Percentiles rank a stretch among this genome's conserved stretches.
Conservation (phyloP, 768 basidiomycete species). For the Pleurotus cornucopiae region DNA sequence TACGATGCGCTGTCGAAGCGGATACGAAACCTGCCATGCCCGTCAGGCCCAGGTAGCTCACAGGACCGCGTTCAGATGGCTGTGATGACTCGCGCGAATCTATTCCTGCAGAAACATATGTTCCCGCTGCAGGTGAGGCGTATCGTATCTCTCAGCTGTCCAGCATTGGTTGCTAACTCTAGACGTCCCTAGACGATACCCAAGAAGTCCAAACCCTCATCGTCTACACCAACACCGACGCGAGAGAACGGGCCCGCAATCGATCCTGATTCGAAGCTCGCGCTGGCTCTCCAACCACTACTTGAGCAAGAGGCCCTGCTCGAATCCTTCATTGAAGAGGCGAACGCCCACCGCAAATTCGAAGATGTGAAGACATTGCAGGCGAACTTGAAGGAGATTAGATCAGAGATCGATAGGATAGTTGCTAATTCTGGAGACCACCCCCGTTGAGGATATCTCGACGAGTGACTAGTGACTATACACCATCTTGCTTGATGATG, state of each 20-base stretch:
- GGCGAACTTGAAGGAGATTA: constrained; percentile 76
- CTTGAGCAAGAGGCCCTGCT: constrained; percentile 93
- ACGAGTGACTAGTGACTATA: too few species aligned
- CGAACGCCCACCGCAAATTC: constrained; percentile 86
- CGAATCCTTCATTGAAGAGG: constrained; percentile 87
- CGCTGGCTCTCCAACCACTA: constrained; percentile 76
- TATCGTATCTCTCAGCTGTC: background rate
- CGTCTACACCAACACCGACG: constrained; percentile 5
- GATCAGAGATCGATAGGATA: constrained; percentile 76
- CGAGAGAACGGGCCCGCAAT: constrained; percentile 25
- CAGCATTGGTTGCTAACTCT: background rate
- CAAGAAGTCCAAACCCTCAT: constrained; percentile 26
- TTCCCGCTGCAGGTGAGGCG: constrained; percentile 67
- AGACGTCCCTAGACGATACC: constrained; percentile 38
- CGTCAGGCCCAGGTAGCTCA: constrained; percentile 57
- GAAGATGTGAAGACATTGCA: constrained; percentile 90
- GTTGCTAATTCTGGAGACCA: constrained; percentile 24
- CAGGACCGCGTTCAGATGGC: constrained; percentile 85
- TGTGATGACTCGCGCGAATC: constrained; percentile 67
- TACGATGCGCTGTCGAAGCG: constrained; percentile 89
- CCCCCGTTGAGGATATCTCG: background rate
- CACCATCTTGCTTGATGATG: too few species aligned
- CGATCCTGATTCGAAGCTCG: constrained; percentile 67
- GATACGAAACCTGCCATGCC: constrained; percentile 68
- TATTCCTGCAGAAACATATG: constrained; percentile 90